A percentile compares a stretch with the other conserved stretches of the same genome.
Conservation (phyloP, 2,329 filamentous ascomycete species). For the Arthrinium puccinioides region DNA sequence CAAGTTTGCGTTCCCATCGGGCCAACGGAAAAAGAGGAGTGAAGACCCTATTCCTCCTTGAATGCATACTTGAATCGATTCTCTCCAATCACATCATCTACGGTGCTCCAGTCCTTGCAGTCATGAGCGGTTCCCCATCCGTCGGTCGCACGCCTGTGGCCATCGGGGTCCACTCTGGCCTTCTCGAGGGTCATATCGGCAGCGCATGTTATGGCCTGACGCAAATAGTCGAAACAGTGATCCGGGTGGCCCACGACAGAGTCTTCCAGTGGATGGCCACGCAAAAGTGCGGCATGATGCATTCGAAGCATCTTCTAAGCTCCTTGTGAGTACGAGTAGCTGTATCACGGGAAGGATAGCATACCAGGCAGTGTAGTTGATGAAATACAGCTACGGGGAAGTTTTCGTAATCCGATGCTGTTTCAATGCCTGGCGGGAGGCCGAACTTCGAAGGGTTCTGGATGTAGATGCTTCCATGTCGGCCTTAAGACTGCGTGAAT, state of each 20-base stretch:
- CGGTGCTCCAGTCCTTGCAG: slow-evolving; percentile 2
- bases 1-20: no score
- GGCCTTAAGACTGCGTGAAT: no score
- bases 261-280: background rate
- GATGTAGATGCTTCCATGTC: no score
- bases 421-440: no score
- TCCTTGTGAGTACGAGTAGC: background rate
- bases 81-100: no score
- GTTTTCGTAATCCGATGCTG: no score
- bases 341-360: background rate
- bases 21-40: no score
- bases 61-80: no score
- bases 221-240: slow-evolving; percentile 1
- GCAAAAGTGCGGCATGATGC: background rate
- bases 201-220: slow-evolving; percentile 1
- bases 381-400: background rate
- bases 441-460: no score
- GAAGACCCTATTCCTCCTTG: no score
- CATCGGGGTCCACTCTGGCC: background rate
- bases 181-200: slow-evolving; percentile 1
- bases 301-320: background rate
- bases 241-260: background rate
- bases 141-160: background rate
- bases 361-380: background rate
- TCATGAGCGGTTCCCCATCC: background rate